These are phyloP conservation scores for Trametes versicolor DNA, from an alignment of 1,284 basidiomycete genomes.

Conservation along the genomic window DNA sequence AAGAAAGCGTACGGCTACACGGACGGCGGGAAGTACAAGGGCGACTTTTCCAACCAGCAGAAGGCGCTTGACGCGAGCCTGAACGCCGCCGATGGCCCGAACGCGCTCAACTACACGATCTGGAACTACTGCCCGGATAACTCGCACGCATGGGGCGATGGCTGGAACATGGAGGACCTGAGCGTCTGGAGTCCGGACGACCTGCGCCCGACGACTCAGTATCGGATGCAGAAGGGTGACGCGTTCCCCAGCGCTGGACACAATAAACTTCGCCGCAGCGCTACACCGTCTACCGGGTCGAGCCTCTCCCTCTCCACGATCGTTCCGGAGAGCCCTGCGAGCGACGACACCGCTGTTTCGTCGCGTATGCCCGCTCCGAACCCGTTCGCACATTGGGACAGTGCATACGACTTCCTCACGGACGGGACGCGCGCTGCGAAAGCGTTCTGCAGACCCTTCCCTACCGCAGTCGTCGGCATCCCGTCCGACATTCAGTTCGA, in stretches of 20 bases:
- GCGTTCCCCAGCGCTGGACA: constrained; percentile 45
- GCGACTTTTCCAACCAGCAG: constrained; percentile 85
- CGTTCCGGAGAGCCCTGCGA: constrained; percentile 25
- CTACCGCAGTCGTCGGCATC: constrained; percentile 76
- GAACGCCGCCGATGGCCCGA: constrained; percentile 88
- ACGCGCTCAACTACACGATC: constrained; percentile 85
- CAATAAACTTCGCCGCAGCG: constrained; percentile 38
- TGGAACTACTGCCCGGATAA: constrained; percentile 92
- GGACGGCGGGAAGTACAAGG: constrained; percentile 76
- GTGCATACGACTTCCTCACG: constrained; percentile 75
- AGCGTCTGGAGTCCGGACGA: constrained; percentile 91
- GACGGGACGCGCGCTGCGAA: constrained; percentile 85
- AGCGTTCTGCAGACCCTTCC: constrained; percentile 88
- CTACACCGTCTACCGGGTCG: constrained; percentile 39
- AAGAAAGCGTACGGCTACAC: constrained; percentile 88
- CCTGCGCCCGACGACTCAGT: constrained; percentile 47
- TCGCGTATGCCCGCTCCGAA: constrained; percentile 12
- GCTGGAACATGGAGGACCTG: constrained; percentile 97
- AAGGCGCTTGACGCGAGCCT: constrained; percentile 92
- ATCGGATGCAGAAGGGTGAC: constrained; percentile 43
- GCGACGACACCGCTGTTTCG: constrained; percentile 25
- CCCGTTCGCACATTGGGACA: constrained; percentile 44
- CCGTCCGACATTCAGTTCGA: constrained; percentile 80
- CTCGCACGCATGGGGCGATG: constrained; percentile 91
- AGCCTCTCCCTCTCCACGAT: constrained; percentile 48